A percentile compares a stretch with the other conserved stretches of the same genome.
Conservation (phyloP, 2,329 filamentous ascomycete genomes). For the Tolypocladium tundrense region DNA sequence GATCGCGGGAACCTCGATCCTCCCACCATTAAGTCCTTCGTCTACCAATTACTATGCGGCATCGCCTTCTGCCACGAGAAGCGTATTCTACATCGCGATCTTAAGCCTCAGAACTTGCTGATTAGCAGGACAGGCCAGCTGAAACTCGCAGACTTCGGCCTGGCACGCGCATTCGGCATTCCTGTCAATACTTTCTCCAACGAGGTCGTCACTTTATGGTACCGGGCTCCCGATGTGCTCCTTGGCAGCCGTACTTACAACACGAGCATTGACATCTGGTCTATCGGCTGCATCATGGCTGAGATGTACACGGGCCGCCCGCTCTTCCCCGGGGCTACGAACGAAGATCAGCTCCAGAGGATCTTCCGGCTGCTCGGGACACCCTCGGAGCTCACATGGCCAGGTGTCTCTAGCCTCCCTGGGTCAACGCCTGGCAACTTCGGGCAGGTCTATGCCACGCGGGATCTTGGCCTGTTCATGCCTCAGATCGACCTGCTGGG, state of each 20-base stretch:
- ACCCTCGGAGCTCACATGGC: conserved; percentile 90
- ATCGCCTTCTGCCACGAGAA: conserved; percentile 99
- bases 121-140: conserved; percentile 87
- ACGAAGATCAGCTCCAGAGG: conserved; percentile 92
- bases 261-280: too few relatives aligned
- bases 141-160: conserved; percentile 89
- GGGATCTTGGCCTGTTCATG: conserved; percentile 76
- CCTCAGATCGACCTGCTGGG: conserved; percentile 86
- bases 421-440: conserved; percentile 87
- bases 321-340: conserved; percentile 92
- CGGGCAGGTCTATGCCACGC: conserved; percentile 76
- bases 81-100: conserved; percentile 83
- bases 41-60: conserved; percentile 91
- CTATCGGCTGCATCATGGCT: too few relatives aligned
- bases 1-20: conserved; percentile 84
- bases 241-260: conserved; percentile 93
- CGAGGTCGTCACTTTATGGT: conserved; percentile 96
- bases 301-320: conserved; percentile 98
- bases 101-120: conserved; percentile 90
- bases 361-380: conserved; percentile 99
- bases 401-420: conserved; percentile 83
- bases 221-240: conserved; percentile 90
- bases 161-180: conserved; percentile 90
- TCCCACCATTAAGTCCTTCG: conserved; percentile 88
- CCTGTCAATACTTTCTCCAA: conserved; percentile 98